Evolutionary conservation across 129 eudicot genomes (phyloP), one percentile per base, ranked within the genome.

Genomic region (Flaveria brownii): DNA sequence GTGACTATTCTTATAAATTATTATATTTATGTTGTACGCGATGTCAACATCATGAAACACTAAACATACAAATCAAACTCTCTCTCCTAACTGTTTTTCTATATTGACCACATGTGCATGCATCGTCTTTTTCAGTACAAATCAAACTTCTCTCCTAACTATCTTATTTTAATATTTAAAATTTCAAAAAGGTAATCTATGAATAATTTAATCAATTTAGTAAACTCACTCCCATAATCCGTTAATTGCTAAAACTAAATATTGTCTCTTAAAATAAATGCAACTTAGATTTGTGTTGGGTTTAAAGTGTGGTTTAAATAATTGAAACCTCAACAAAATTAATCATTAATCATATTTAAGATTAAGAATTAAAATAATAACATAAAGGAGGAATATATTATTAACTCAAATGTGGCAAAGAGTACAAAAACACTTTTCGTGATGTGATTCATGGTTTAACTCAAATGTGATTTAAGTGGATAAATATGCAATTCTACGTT

Each of bases 371-470:
- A 20, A 20, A 20, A 20, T 20, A 20, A 20, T 20, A 20, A 20
- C 22, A 20, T 20, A 20, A 20, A 20, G 22, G 22, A 20, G 22
- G 22, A 20, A 20, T 20, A 20, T 20, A 20, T 20, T 20, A 20
- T 20, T 20, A 20, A 20, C 22, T 20, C 22, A 20, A 20, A 20
- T 20, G 56, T 71, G 77, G 68, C 10, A 72, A 45, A 16, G 64
- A 71, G 77, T 73, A 59, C 69, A 78, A 72, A 43, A 75, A 47
- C 46, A 52, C 82, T 82, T 78, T 85, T 52, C 41, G 78, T 78
- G 88, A 85, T 82, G 88, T 82, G 88, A 85, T 82, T 56, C 73
- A 17, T 78, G 47, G 81, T 72, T 30, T 51, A 26, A 2, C 13
- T 22, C 9, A 26, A 61, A 36, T 13, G 17, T 33, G 51, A n/a